A percentile compares a stretch with the other conserved stretches of the same genome.
These are phyloP conservation scores for Singerocomus inundabilis DNA, from an alignment of 1,284 basidiomycete species.

Conservation along the genomic window DNA sequence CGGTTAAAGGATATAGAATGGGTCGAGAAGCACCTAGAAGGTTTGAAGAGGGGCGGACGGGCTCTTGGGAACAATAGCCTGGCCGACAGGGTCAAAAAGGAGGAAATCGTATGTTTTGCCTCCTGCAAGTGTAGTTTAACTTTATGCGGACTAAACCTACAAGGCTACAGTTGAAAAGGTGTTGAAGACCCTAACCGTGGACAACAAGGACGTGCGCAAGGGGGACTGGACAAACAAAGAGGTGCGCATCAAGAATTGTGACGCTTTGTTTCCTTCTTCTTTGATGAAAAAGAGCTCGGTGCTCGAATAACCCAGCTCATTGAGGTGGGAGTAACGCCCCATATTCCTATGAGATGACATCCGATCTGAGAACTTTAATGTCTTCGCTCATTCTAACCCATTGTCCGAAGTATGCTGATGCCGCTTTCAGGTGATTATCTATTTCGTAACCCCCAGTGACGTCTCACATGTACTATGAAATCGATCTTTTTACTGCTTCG, in stretches of 20 bases:
- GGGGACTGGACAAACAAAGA: constrained; percentile 96
- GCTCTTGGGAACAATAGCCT: constrained; percentile 77
- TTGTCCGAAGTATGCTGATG: constrained; percentile 9
- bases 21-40: constrained; percentile 91
- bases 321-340: constrained; percentile 77
- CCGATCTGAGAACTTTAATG: constrained; percentile 41
- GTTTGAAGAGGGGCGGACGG: constrained; percentile 69
- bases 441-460: constrained; percentile 44
- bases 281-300: constrained; percentile 76
- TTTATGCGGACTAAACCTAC: constrained; percentile 19
- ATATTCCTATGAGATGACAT: constrained; percentile 61
- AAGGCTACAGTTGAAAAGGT: constrained; percentile 88
- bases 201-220: constrained; percentile 92
- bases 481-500: constrained; percentile 34
- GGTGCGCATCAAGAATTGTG: constrained; percentile 50
- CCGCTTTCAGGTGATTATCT: constrained; percentile 20
- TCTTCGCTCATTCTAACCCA: background rate
- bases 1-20: constrained; percentile 98
- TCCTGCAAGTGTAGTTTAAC: background rate
- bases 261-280: constrained; percentile 12
- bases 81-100: constrained; percentile 95
- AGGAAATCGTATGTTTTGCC: constrained; percentile 76
- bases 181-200: constrained; percentile 74
- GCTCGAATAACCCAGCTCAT: constrained; percentile 81
- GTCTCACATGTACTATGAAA: constrained; percentile 66